Evolutionary conservation across 2,329 filamentous ascomycete species (phyloP).

Genomic region (Cordyceps militaris): DNA sequence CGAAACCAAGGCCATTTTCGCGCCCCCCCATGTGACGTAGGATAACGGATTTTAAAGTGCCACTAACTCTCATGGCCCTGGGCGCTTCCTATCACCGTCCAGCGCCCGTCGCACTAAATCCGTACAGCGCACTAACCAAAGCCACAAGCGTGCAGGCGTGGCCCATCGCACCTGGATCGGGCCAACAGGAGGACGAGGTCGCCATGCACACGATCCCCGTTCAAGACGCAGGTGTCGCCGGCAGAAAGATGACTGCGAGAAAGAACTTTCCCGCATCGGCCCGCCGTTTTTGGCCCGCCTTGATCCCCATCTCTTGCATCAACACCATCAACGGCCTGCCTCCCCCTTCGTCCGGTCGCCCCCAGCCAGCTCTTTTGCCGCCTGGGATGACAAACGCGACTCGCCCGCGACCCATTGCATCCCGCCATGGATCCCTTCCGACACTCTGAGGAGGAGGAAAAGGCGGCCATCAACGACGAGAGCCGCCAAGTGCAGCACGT

Average conservation of each 20-base stretch:
- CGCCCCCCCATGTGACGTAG: slow-evolving; percentile 6
- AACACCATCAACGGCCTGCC: neutral
- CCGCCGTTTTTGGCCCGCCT: neutral
- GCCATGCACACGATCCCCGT: neutral
- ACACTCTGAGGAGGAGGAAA: neutral
- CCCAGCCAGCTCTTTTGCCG: neutral
- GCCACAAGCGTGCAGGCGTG: neutral
- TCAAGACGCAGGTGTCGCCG: neutral
- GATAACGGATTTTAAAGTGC: neutral
- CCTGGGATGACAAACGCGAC: slow-evolving; percentile 1
- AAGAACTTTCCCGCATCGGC: neutral
- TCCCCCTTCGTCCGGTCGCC: neutral
- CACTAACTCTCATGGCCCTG: slow-evolving; percentile 1
- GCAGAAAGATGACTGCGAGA: neutral
- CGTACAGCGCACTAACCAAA: slow-evolving; percentile 7
- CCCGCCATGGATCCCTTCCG: neutral
- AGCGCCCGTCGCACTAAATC: slow-evolving; percentile 3
- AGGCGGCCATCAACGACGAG: neutral
- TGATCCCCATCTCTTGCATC: neutral
- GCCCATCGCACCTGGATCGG: neutral
- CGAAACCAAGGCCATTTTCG: neutral
- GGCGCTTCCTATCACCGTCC: slow-evolving; percentile 9
- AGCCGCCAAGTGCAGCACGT: neutral
- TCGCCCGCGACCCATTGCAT: neutral
- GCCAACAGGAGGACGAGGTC: neutral